Base-by-base conservation (phyloP, 768 basidiomycete species). In the Mycena filopes region DNA sequence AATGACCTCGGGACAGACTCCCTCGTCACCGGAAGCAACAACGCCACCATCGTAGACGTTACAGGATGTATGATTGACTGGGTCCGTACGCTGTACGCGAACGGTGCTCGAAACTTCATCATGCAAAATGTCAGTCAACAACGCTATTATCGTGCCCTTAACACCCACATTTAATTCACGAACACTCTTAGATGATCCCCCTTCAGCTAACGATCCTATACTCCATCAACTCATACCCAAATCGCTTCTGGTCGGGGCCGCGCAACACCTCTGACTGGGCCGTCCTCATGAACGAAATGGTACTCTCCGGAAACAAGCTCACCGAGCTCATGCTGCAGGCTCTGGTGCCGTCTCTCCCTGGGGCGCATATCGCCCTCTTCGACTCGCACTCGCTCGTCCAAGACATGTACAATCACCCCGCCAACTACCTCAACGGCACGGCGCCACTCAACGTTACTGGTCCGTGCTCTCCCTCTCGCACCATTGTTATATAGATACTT, bases 331-430 rank as follows among this genome's bases (percentile, higher is more conserved):
- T 86, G 80, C 80, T 89, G 10, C 67, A 83, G 65, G 79, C 79
- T 12, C 73, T 86, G 20, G 80, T 79, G 0, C 83, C 84, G 4
- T 78, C 74, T 0, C 79, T 89, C 10, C 80, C 74, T 2, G 86
- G 77, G 5, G 86, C 87, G 1, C 86, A 89, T 67, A 80, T 91
- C 63, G 88, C 88, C 88, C n/a, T 87, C 1, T 90, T 90, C 69
- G 87, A 90, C 72, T 87, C 88, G 12, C 81, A 89, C 72, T 79
- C 78, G 4, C 79, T 90, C 38, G 88, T 90, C 71, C 73, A 81
- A 23, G 87, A 90, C 70, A 89, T 91, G 75, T 80, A 80, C 68
- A 71, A 76, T 25, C 73, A 82, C 62, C 89, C 89, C 0, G 67
- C 74, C 21, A 65, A 72, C 4, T 90, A 89, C 73, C 74, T 90